Percentiles rank a stretch among this genome's conserved stretches.
These are phyloP conservation scores for Turritis glabra DNA, from an alignment of 345 rosid species.

Conservation along the genomic window DNA sequence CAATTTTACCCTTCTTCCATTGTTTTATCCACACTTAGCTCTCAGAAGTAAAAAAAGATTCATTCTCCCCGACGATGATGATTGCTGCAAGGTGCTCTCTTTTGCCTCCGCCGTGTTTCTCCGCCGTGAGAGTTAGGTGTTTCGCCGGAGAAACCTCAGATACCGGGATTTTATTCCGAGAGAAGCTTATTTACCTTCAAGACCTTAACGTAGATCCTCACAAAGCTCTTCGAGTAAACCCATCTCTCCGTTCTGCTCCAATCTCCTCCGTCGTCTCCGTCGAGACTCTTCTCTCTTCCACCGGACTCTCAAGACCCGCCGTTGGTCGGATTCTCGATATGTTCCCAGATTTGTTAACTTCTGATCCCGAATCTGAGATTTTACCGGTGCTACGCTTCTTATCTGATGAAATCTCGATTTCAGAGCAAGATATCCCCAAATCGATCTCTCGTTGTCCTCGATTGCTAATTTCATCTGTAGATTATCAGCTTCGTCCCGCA, in stretches of 20 bases:
- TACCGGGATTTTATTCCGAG: constrained; percentile 67
- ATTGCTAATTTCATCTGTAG: constrained; percentile 52
- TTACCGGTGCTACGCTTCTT: constrained; percentile 68
- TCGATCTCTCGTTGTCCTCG: constrained; percentile 74
- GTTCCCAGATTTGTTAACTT: constrained; percentile 70
- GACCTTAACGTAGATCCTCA: constrained; percentile 63
- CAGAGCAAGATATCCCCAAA: constrained; percentile 50
- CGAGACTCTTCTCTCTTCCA: constrained; percentile 56
- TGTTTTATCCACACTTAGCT: constrained; percentile 26
- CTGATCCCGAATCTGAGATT: constrained; percentile 53
- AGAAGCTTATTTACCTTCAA: constrained; percentile 68
- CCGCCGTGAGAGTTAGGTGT: constrained; percentile 24
- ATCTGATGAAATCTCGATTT: constrained; percentile 54
- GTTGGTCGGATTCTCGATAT: constrained; percentile 80
- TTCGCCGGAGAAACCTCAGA: constrained; percentile 43
- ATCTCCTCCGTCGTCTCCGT: constrained; percentile 70
- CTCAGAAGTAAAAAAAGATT: not conserved
- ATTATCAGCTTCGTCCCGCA: constrained; percentile 61
- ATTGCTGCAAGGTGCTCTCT: constrained; percentile 13
- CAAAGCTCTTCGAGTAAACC: constrained; percentile 70
- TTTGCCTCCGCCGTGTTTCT: constrained; percentile 28
- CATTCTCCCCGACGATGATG: not conserved
- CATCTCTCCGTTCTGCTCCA: constrained; percentile 70
- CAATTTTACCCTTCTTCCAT: constrained; percentile 5
- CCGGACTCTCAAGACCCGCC: constrained; percentile 63